phyloP scores from a whole-genome alignment of 2,329 filamentous ascomycete species.

The Fusarium sp. region DNA sequence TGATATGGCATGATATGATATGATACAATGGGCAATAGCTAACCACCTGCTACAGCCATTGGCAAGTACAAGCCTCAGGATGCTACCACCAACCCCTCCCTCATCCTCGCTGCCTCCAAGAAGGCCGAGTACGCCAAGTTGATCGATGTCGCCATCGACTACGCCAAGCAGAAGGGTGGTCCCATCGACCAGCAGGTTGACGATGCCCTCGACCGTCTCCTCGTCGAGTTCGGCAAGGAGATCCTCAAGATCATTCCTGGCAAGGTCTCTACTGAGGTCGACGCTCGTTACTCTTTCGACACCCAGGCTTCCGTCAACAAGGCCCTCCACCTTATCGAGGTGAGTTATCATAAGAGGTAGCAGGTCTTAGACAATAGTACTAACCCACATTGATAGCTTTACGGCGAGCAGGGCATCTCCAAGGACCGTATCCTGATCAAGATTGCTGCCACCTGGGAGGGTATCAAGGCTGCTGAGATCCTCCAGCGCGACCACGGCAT shows the following conservation, averaged over 20 bases:
- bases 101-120: slow-evolving; percentile 98
- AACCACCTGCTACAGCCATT: slow-evolving; percentile 76
- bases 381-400: slow-evolving; percentile 74
- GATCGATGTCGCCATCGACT: slow-evolving; percentile 87
- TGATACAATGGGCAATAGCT: slow-evolving; percentile 36
- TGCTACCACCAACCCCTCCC: slow-evolving; percentile 99
- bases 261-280: slow-evolving; percentile 99
- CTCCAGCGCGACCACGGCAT: slow-evolving; percentile 95
- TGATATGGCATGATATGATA: slow-evolving; percentile 32
- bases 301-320: slow-evolving; percentile 93
- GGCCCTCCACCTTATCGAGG: slow-evolving; percentile 96
- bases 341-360: slow-evolving; percentile 60
- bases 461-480: slow-evolving; percentile 98
- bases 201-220: slow-evolving; percentile 88
- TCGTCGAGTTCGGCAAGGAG: slow-evolving; percentile 98
- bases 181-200: slow-evolving; percentile 88
- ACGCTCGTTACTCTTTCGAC: slow-evolving; percentile 96
- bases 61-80: slow-evolving; percentile 99
- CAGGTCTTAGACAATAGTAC: slow-evolving; percentile 21
- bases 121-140: slow-evolving; percentile 96
- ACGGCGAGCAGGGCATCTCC: slow-evolving; percentile 90
- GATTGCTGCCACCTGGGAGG: slow-evolving; percentile 99
- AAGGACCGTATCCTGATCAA: slow-evolving; percentile 99
- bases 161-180: slow-evolving; percentile 83
- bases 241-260: slow-evolving; percentile 97